Percentiles rank a stretch among this genome's conserved stretches.
Evolutionary conservation across 805 yeast genomes (phyloP).

Genomic region (Ogataea degrootiae): DNA sequence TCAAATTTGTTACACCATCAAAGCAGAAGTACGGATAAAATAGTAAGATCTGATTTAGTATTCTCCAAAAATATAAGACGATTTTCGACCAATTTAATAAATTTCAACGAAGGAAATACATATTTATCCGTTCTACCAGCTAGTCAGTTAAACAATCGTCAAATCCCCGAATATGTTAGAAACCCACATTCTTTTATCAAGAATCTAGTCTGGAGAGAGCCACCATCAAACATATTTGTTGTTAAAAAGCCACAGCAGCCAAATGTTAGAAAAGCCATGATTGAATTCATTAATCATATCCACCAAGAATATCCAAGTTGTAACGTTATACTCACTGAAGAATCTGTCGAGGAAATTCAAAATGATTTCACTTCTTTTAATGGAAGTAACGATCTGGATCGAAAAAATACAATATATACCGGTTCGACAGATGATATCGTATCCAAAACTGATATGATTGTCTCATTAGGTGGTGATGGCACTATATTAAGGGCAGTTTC

Average conservation of each 20-base stretch:
- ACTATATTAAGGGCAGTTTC: slow-evolving; percentile 84
- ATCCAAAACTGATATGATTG: slow-evolving; percentile 68
- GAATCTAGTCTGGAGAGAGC: slow-evolving; percentile 64
- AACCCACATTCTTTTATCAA: slow-evolving; percentile 58
- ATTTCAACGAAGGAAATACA: too few species aligned
- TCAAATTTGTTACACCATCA: too few species aligned
- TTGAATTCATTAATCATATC: slow-evolving; percentile 56
- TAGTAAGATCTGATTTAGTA: too few species aligned
- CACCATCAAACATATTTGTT: slow-evolving; percentile 68
- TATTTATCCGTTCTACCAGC: slow-evolving; percentile 8
- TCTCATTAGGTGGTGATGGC: slow-evolving; percentile 96
- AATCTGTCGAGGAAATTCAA: slow-evolving; percentile 59
- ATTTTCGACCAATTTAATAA: neutral
- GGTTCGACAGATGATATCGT: slow-evolving; percentile 56
- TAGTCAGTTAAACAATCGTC: slow-evolving; percentile 14
- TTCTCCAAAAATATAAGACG: too few species aligned
- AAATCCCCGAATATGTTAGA: slow-evolving; percentile 47
- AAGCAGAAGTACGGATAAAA: too few species aligned
- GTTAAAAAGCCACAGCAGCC: slow-evolving; percentile 82
- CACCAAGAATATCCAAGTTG: slow-evolving; percentile 60
- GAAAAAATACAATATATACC: slow-evolving; percentile 43
- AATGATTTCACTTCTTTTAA: slow-evolving; percentile 1
- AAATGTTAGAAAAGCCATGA: slow-evolving; percentile 61
- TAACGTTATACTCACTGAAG: slow-evolving; percentile 72
- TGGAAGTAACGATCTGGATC: neutral